These are phyloP conservation scores for Ogataea siamensis DNA, from an alignment of 805 yeast species.

Conservation along the genomic window DNA sequence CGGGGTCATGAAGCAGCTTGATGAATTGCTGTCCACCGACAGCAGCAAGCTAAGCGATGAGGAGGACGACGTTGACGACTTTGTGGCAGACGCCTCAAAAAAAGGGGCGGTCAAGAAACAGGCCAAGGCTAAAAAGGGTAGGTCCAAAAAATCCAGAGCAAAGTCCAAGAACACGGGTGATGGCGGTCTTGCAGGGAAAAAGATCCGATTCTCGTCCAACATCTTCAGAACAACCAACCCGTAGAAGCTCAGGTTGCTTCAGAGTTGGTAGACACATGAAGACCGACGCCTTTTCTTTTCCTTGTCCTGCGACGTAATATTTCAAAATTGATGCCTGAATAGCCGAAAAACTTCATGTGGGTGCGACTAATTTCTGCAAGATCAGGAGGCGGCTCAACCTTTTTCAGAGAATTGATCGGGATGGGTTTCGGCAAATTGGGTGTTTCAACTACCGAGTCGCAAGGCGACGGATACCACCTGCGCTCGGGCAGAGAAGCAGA, in stretches of 20 bases:
- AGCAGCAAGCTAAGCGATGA: constrained; percentile 3
- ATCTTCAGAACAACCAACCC: constrained; percentile 17
- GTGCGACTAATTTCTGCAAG: constrained; percentile 3
- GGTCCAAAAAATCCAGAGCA: constrained; percentile 8
- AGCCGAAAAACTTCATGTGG: constrained; percentile 12
- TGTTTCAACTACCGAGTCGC: constrained; percentile 14
- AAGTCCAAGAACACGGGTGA: constrained; percentile 5
- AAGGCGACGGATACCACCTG: constrained; percentile 16
- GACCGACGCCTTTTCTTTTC: background rate
- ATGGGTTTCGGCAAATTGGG: constrained; percentile 19
- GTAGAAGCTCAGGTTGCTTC: background rate
- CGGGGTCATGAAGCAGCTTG: constrained; percentile 6
- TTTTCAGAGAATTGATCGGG: constrained; percentile 6
- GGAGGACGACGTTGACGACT: constrained; percentile 7
- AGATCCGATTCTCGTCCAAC: constrained; percentile 20
- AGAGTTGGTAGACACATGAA: background rate
- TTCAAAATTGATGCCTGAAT: constrained; percentile 10
- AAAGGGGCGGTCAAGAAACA: constrained; percentile 3
- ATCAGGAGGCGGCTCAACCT: constrained; percentile 4
- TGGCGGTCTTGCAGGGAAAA: constrained; percentile 9
- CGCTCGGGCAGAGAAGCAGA: background rate
- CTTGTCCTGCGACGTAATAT: background rate
- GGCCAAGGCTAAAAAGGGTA: constrained; percentile 7
- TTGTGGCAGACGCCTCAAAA: constrained; percentile 2
- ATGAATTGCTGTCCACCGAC: constrained; percentile 4